phyloP scores from a whole-genome alignment of 768 basidiomycete genomes.

The Kwoniella dendrophila region DNA sequence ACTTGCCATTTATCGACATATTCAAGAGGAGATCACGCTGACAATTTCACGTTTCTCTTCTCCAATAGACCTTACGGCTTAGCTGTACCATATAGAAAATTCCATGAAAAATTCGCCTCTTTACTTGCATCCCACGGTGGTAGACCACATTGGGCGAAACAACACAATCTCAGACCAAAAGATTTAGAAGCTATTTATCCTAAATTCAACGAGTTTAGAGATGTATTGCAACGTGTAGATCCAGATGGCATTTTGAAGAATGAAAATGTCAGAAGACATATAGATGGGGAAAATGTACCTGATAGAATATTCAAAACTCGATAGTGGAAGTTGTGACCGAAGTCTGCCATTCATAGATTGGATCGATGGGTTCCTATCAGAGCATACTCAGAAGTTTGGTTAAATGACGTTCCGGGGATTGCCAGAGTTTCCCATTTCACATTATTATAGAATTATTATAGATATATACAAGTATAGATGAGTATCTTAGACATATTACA shows the following conservation, averaged over 20 bases:
- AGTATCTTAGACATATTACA: background rate
- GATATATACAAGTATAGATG: slow-evolving; percentile 12
- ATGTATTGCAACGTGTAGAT: slow-evolving; percentile 71
- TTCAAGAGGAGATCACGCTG: too few relatives aligned
- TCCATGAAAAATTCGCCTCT: slow-evolving; percentile 75
- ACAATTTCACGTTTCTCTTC: slow-evolving; percentile 8
- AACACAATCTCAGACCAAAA: slow-evolving; percentile 71
- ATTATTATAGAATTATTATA: background rate
- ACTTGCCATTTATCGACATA: too few relatives aligned
- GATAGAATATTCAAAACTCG: slow-evolving; percentile 61
- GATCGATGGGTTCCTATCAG: too few relatives aligned
- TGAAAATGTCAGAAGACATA: slow-evolving; percentile 83
- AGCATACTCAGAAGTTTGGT: too few relatives aligned
- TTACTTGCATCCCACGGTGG: slow-evolving; percentile 73
- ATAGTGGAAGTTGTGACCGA: background rate
- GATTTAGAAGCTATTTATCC: slow-evolving; percentile 73
- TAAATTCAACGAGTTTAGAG: slow-evolving; percentile 73
- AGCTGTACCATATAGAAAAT: slow-evolving; percentile 74
- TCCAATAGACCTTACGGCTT: slow-evolving; percentile 75
- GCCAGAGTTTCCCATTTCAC: too few relatives aligned
- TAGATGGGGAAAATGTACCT: slow-evolving; percentile 66
- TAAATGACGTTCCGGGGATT: too few relatives aligned
- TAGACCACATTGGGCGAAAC: slow-evolving; percentile 95
- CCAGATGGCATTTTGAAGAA: slow-evolving; percentile 72
- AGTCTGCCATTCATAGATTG: background rate